A percentile compares a stretch with the other conserved stretches of the same genome.
Evolutionary conservation across 768 basidiomycete species (phyloP).

Genomic region (Mrakia frigida): DNA sequence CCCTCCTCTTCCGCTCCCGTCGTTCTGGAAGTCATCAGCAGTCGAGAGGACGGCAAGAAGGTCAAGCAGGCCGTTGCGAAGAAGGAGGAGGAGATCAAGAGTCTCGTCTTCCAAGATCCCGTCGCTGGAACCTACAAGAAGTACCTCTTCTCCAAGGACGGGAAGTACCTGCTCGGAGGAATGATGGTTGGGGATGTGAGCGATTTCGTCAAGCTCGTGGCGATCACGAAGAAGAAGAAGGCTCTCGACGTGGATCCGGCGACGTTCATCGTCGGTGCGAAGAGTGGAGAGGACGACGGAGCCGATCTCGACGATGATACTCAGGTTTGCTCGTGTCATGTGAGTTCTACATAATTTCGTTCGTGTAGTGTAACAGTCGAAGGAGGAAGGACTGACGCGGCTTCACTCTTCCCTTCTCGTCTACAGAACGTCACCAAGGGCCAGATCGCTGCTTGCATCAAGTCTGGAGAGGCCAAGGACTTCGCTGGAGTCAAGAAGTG

Average conservation of each 20-base stretch:
- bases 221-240: conserved; percentile 70
- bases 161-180: conserved; percentile 65
- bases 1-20: not conserved
- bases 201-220: conserved; percentile 54
- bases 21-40: not conserved
- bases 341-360: too few relatives aligned
- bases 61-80: conserved; percentile 17
- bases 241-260: conserved; percentile 60
- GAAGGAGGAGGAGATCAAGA: conserved; percentile 48
- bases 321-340: conserved; percentile 65
- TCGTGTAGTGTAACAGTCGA: too few relatives aligned
- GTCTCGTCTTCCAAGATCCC: conserved; percentile 56
- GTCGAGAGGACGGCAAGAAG: conserved; percentile 16
- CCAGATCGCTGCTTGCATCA: conserved; percentile 52
- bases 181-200: conserved; percentile 62
- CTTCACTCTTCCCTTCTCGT: too few relatives aligned
- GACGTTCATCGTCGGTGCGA: conserved; percentile 60
- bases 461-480: conserved; percentile 49
- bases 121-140: conserved; percentile 70
- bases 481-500: conserved; percentile 58
- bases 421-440: conserved; percentile 58
- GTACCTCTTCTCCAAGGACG: conserved; percentile 66
- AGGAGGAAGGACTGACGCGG: too few relatives aligned
- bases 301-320: conserved; percentile 66
- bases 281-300: conserved; percentile 55